Conservation (phyloP, 176 grass and related monocot species). For the Secale cereale region DNA sequence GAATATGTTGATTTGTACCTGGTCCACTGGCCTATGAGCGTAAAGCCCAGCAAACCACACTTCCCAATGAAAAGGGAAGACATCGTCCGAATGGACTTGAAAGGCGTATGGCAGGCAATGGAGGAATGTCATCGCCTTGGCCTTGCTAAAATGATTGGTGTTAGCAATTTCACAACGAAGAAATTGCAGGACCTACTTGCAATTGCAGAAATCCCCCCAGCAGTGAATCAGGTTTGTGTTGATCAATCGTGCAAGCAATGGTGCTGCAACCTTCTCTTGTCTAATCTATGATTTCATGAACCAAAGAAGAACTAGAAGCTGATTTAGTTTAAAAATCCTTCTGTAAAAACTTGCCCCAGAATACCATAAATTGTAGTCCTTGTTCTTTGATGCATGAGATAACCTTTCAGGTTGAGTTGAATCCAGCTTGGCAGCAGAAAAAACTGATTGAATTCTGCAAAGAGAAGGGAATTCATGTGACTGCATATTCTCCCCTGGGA, state of each 20-base stretch:
- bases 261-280: slow-evolving; percentile 1
- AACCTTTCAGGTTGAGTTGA: slow-evolving; percentile 49
- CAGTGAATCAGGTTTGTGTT: slow-evolving; percentile 57
- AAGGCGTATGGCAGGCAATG: slow-evolving; percentile 53
- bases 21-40: slow-evolving; percentile 48
- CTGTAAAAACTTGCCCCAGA: neutral
- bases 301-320: neutral
- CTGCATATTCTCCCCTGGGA: slow-evolving; percentile 52
- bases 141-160: slow-evolving; percentile 56
- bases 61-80: slow-evolving; percentile 46
- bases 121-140: slow-evolving; percentile 59
- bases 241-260: neutral
- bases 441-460: slow-evolving; percentile 50
- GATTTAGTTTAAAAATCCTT: neutral
- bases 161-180: slow-evolving; percentile 69
- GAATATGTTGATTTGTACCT: slow-evolving; percentile 75
- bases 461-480: slow-evolving; percentile 39
- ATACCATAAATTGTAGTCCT: neutral
- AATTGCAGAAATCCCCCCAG: slow-evolving; percentile 41
- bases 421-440: slow-evolving; percentile 57
- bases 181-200: slow-evolving; percentile 49
- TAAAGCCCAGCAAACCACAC: slow-evolving; percentile 38
- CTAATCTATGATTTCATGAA: neutral
- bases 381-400: neutral
- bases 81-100: slow-evolving; percentile 42